These are phyloP conservation scores for Kazachstania sp. DNA, from an alignment of 1,139 yeast genomes.

Conservation along the genomic window DNA sequence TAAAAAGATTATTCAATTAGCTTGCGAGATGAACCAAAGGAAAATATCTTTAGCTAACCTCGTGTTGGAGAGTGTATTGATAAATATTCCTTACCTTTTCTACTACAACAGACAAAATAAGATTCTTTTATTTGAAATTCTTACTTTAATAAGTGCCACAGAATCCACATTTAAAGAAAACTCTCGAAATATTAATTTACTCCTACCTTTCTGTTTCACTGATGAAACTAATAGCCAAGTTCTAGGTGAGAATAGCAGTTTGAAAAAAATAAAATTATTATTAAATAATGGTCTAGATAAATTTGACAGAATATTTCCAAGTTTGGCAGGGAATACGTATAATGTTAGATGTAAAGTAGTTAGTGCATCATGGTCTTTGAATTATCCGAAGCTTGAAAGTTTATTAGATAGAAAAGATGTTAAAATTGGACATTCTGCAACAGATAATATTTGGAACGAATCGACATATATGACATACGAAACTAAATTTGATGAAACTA, in stretches of 20 bases:
- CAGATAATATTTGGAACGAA: not conserved
- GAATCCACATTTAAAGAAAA: not conserved
- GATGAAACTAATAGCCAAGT: not conserved
- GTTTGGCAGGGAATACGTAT: constrained; percentile 8
- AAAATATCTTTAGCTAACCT: constrained; percentile 59
- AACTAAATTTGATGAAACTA: not conserved
- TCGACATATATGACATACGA: not conserved
- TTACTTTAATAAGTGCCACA: not conserved
- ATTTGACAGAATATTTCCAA: constrained; percentile 24
- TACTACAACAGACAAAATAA: constrained; percentile 34
- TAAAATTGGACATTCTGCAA: not conserved
- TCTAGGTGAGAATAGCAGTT: constrained; percentile 34
- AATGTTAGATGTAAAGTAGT: not conserved
- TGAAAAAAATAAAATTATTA: constrained; percentile 41
- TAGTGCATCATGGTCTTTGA: not conserved
- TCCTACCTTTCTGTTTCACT: not conserved
- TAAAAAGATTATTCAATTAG: constrained; percentile 44
- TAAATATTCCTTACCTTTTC: constrained; percentile 61
- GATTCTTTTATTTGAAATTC: constrained; percentile 33
- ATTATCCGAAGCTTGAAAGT: not conserved
- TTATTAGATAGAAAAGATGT: not conserved
- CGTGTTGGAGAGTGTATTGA: constrained; percentile 50
- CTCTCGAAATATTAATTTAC: not conserved
- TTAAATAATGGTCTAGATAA: constrained; percentile 33
- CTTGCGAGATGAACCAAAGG: constrained; percentile 46